Conservation (phyloP, 2,329 filamentous ascomycete genomes). For the Aureobasidium sp. region DNA sequence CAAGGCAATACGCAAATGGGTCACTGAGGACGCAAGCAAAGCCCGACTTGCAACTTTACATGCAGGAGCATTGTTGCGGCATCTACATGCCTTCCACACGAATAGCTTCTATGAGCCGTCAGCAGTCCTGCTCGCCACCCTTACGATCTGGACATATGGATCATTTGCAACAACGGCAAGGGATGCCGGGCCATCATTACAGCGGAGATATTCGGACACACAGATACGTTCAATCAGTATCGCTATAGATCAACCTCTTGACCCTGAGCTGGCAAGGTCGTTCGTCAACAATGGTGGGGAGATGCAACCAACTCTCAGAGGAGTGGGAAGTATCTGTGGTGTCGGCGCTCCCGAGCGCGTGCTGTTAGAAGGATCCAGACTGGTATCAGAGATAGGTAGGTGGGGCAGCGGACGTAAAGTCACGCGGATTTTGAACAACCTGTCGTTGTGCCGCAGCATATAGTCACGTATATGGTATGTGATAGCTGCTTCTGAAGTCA, state of each 20-base stretch:
- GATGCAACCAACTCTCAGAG: slow-evolving; percentile 16
- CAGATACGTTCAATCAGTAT: slow-evolving; percentile 12
- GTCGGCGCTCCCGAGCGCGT: slow-evolving; percentile 7
- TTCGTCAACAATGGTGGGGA: slow-evolving; percentile 14
- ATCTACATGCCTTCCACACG: slow-evolving; percentile 41
- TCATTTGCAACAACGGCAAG: slow-evolving; percentile 16
- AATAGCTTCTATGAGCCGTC: slow-evolving; percentile 54
- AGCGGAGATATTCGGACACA: not conserved
- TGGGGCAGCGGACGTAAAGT: slow-evolving; percentile 12
- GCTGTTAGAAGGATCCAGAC: slow-evolving; percentile 14
- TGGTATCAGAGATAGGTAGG: slow-evolving; percentile 14
- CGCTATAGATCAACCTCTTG: slow-evolving; percentile 15
- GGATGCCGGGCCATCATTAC: not conserved
- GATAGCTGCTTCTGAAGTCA: not conserved
- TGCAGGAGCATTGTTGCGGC: slow-evolving; percentile 44
- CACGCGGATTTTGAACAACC: slow-evolving; percentile 11
- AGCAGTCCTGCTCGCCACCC: slow-evolving; percentile 54
- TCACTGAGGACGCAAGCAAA: slow-evolving; percentile 44
- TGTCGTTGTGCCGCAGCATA: slow-evolving; percentile 1
- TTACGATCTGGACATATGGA: slow-evolving; percentile 56
- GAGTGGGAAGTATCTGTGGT: slow-evolving; percentile 15
- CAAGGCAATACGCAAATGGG: slow-evolving; percentile 38
- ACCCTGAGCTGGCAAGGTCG: slow-evolving; percentile 15
- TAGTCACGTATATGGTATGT: not conserved
- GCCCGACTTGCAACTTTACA: slow-evolving; percentile 49